Base-by-base conservation (phyloP, 768 basidiomycete species). In the Porpolomopsis calyptriformis region DNA sequence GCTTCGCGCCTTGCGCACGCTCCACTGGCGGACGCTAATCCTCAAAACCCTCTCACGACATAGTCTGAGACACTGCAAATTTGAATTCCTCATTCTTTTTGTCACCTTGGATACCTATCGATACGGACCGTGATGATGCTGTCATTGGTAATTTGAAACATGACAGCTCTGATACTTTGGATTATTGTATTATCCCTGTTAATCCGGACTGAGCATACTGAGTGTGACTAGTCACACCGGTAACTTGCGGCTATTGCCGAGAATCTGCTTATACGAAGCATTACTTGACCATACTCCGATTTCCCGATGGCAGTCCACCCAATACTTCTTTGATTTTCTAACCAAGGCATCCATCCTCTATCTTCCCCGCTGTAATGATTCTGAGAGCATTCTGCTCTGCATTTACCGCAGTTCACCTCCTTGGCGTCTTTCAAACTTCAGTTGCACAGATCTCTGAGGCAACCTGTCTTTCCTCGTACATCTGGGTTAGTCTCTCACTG, bases 401-500 rank as follows among this genome's bases (percentile, higher is more conserved):
- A 27, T 18, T 35, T 10, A 16, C 22, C 2, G 31, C 31, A 19
- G 4, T 25, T 7, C 31, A 24, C n/a, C 23, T 45, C 7, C 7
- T 45, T 18, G 18, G 33, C 3, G 14, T 16, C 8, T 23, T 35
- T 19, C n/a, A n/a, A 20, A 10, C 10, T 4, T 38, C 34, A 12
- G 14, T 23, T 29, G 41, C 40, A 14, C 50, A 51, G 26, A 34
- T 33, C 4, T 25, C 45, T 14, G 19, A 22, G 25, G 45, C 25
- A 1, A 6, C 29, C 18, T 51, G 50, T 47, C 24, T 35, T 16
- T 20, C 50, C 34, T 29, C 33, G 7, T 47, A 39, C 41, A 40
- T 37, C 25, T 51, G 50, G 50, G 50, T 51, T 43, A 29, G 45
- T 35, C n/a, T 49, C 10, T 24, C 45, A 22, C 26, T 31, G 41